Conservation (phyloP, 371 early-diverging fungal species). For the Lichtheimia ornata region DNA sequence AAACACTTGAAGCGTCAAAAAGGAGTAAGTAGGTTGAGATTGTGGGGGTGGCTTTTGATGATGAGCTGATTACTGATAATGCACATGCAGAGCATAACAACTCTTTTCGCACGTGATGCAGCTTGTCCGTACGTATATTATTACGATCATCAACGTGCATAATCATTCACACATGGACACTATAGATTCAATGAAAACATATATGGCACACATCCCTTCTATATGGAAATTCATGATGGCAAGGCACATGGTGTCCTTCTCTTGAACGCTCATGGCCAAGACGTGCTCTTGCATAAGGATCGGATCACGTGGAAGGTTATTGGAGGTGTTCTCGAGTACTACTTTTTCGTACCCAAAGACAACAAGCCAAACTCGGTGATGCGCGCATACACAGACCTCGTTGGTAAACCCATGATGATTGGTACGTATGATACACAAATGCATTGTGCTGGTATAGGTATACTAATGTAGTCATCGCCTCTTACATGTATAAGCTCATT, state of each 20-base stretch:
- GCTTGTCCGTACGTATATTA: constrained; percentile 38
- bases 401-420: constrained; percentile 58
- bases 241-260: constrained; percentile 61
- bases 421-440: constrained; percentile 2
- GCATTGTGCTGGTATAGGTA: background rate
- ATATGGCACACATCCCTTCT: constrained; percentile 75
- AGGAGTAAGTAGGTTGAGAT: no score
- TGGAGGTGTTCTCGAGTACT: constrained; percentile 69
- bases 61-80: no score
- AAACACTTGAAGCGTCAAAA: constrained; percentile 27
- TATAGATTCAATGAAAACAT: constrained; percentile 53
- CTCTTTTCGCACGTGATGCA: constrained; percentile 63
- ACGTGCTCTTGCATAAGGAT: constrained; percentile 53
- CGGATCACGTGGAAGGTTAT: constrained; percentile 67
- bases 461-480: no score
- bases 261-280: constrained; percentile 77
- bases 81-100: constrained; percentile 36
- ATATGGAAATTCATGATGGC: constrained; percentile 68
- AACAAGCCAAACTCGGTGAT: constrained; percentile 57
- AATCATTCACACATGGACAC: background rate
- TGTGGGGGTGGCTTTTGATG: no score
- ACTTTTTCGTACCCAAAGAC: constrained; percentile 59
- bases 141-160: background rate
- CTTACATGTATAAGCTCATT: constrained; percentile 13
- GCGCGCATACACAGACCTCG: constrained; percentile 66